Base-by-base conservation (phyloP, 257 asterid species). In the Primulina eburnea region DNA sequence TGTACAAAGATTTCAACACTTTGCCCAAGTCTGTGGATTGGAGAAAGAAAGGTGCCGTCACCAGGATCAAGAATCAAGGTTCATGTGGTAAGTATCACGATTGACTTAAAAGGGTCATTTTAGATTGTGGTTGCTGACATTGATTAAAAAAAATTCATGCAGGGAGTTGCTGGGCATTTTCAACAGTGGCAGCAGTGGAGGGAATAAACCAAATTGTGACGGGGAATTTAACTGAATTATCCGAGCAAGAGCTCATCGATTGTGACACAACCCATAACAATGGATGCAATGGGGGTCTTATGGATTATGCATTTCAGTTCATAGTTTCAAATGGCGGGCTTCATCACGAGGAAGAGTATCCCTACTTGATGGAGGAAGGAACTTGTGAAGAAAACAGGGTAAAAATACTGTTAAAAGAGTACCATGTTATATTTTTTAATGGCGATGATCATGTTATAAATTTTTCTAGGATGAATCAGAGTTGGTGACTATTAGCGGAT, bases 111-210 rank as follows among this genome's bases (percentile, higher is more conserved):
- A 24, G 26, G 26, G 26, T 1, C 26, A 24, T 24, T 24, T 24
- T 24, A 24, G 26, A 24, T 24, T 24, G 26, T 24, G 26, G 26
- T 53, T 32, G 21, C 26, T 63, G 57, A 63, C 6, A 47, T 11
- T 17, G 40, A 60, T 43, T 11, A 43, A 52, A 17, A 24, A 43
- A 52, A 17, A 24, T 24, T 24, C 26, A 37, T 71, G 77, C 83
- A 89, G 96, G 96, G 32, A 89, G 96, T 75, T 89, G 96, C 61
- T 89, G 96, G 96, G 96, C 96, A 14, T 89, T 89, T 73, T 86
- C 96, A 40, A 89, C 96, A 0, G 89, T 89, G 59, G 92, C 90
- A 67, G 90, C 92, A 20, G 92, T 89, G 0, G 96, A 89, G 71
- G 92, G 96, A 67, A 89, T 89, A 55, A 86, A 89, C 84, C 89